These are phyloP conservation scores for Choiromyces venosus DNA, from an alignment of 495 filamentous ascomycete species.

Conservation along the genomic window DNA sequence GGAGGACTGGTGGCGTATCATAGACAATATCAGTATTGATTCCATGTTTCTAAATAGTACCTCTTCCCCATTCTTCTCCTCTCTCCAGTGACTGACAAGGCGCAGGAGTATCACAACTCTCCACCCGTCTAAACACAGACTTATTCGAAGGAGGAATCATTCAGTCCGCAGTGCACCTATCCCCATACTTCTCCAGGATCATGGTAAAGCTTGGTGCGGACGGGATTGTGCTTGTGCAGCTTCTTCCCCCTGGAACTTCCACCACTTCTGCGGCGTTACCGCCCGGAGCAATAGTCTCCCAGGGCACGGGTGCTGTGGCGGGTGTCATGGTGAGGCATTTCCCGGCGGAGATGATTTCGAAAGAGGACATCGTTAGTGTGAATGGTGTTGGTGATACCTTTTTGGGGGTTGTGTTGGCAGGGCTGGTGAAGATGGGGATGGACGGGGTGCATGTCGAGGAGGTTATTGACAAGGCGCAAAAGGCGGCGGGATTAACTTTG, in stretches of 20 bases:
- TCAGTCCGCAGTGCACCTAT: conserved; percentile 74
- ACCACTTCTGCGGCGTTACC: neutral
- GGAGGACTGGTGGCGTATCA: conserved; percentile 66
- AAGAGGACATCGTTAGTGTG: conserved; percentile 69
- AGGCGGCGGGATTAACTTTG: conserved; percentile 69
- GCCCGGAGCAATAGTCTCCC: neutral
- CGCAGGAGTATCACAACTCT: conserved; percentile 48
- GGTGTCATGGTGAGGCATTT: conserved; percentile 75
- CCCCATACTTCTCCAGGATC: conserved; percentile 79
- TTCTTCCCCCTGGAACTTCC: conserved; percentile 60
- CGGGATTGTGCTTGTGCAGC: conserved; percentile 71
- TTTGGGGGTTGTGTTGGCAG: conserved; percentile 70
- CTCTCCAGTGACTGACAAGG: neutral
- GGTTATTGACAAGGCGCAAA: conserved; percentile 60
- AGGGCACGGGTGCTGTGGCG: conserved; percentile 16
- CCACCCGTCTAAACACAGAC: conserved; percentile 52
- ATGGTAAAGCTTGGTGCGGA: conserved; percentile 74
- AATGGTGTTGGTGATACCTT: conserved; percentile 96
- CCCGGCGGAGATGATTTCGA: conserved; percentile 56
- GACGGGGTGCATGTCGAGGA: conserved; percentile 50
- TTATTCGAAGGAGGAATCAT: conserved; percentile 77
- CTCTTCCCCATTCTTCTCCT: neutral
- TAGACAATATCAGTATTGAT: conserved; percentile 64
- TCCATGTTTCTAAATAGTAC: conserved; percentile 28
- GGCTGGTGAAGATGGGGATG: conserved; percentile 38